phyloP scores from a whole-genome alignment of 1,284 basidiomycete genomes.

The Apiotrichum laibachii region DNA sequence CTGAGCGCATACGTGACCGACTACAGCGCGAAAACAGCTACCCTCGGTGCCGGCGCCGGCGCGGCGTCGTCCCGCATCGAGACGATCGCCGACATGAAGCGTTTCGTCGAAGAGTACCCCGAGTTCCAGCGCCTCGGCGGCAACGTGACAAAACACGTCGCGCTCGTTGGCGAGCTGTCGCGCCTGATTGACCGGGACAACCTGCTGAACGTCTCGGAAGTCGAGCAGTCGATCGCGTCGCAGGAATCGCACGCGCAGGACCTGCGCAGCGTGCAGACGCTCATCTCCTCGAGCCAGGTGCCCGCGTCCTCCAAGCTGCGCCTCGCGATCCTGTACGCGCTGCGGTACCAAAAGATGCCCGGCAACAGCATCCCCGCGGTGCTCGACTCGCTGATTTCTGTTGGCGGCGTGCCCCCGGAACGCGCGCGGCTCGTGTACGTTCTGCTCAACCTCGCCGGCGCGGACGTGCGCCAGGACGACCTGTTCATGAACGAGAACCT shows the following conservation, averaged over 20 bases:
- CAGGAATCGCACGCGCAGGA: conserved; percentile 79
- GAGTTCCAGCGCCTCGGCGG: conserved; percentile 95
- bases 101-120: conserved; percentile 97
- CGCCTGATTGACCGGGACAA: conserved; percentile 81
- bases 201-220: conserved; percentile 83
- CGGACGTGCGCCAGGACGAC: conserved; percentile 96
- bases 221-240: conserved; percentile 93
- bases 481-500: conserved; percentile 94
- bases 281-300: conserved; percentile 67
- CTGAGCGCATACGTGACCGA: conserved; percentile 92
- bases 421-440: conserved; percentile 90
- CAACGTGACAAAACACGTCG: conserved; percentile 98
- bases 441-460: conserved; percentile 86
- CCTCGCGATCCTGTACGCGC: conserved; percentile 87
- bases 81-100: conserved; percentile 95
- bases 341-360: conserved; percentile 92
- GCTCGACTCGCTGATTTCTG: conserved; percentile 74
- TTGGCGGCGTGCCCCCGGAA: conserved; percentile 77
- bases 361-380: conserved; percentile 78
- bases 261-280: conserved; percentile 72
- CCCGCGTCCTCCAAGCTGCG: conserved; percentile 80
- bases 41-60: conserved; percentile 47
- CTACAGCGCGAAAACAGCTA: conserved; percentile 75
- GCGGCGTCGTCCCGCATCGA: conserved; percentile 68
- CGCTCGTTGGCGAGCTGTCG: conserved; percentile 92